A percentile compares a stretch with the other conserved stretches of the same genome.
Conservation (phyloP, 371 early-diverging fungal species). For the Saksenaea oblongispora region DNA sequence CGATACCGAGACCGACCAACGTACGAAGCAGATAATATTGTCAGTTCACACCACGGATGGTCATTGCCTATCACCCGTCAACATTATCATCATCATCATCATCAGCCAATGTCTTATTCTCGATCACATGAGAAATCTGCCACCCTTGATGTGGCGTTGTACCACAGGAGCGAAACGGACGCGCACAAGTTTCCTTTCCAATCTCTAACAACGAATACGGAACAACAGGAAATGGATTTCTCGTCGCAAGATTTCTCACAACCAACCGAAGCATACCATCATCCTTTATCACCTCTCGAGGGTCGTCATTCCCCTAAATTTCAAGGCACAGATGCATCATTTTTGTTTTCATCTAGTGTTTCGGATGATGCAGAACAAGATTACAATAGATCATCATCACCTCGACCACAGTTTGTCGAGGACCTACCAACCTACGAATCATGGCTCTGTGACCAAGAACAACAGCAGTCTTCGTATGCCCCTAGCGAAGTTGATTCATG, state of each 20-base stretch:
- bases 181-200: not conserved
- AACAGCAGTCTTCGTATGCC: not conserved
- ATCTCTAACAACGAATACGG: not conserved
- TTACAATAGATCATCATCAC: not conserved
- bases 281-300: not conserved
- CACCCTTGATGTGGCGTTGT: not conserved
- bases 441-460: not conserved
- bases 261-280: conserved; percentile 12
- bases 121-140: conserved; percentile 5
- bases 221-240: conserved; percentile 1
- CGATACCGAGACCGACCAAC: not conserved
- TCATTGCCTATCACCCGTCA: not conserved
- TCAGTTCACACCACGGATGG: not conserved
- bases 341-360: not conserved
- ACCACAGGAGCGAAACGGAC: not conserved
- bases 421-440: not conserved
- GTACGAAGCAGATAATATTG: not conserved
- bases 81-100: not conserved
- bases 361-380: not conserved
- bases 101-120: not conserved
- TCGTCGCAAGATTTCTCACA: conserved; percentile 90
- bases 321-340: not conserved
- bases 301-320: too few species aligned
- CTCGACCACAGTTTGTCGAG: not conserved
- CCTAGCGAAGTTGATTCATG: not conserved